Base-by-base conservation (phyloP, 768 basidiomycete genomes). In the Lactarius sp. region DNA sequence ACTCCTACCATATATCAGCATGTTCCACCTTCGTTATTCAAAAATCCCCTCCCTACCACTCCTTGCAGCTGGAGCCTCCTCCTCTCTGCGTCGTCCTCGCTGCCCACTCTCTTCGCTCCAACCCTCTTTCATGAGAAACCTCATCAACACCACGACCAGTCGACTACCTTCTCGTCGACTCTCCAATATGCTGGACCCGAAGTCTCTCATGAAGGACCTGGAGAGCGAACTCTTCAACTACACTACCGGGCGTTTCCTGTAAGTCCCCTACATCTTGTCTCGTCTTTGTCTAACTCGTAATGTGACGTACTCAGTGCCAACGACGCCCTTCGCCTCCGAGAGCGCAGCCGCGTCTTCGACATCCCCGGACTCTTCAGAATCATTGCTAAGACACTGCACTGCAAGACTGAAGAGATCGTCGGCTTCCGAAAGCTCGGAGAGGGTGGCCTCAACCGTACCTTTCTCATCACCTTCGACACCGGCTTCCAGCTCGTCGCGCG, bases 361-460 rank as follows among this genome's bases (percentile, higher is more conserved):
- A 74, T 77, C 74, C 71, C 74, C 9, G 77, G 60, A 71, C 75
- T 80, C n/a, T 36, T 67, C 75, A 73, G 9, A 77, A 66, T 68
- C 70, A 27, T 27, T 27, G 22, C 22, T 27, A 27, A 27, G 22
- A 2, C 22, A 27, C 22, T 27, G 22, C 22, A 27, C 22, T 27
- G 22, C 22, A 27, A 27, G 22, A 27, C 72, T 72, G 65, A 65
- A 14, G 77, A 81, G 71, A 62, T 82, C 70, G 71, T 70, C 69
- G 53, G 34, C 64, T 42, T 80, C 0, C 6, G 2, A 61, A 82
- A 80, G 67, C 78, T 82, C 41, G 79, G 73, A 55, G 81, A 83
- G 74, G 73, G 73, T 39, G 72, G 71, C 1, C 73, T 73, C 64
- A 74, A 74, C 59, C 72, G 73, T 50, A 68, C 64, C 55, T 73